Evolutionary conservation across 331 rosid species (phyloP).

Genomic region (Spiraea crenata): DNA sequence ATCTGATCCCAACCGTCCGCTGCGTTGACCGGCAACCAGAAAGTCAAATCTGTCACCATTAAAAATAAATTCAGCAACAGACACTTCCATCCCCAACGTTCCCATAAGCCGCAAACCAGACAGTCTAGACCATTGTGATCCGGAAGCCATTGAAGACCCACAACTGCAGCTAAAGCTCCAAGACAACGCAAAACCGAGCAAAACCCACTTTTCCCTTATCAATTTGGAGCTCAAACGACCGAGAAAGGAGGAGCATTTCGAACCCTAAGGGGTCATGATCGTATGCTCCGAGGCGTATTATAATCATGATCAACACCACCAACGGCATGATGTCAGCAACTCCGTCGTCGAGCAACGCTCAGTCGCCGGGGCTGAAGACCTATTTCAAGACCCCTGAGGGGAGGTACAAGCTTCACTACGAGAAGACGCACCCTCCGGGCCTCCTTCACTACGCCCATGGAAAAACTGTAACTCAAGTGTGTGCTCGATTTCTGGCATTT

Average conservation of each 20-base stretch:
- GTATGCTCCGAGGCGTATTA: conserved; percentile 27
- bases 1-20: conserved; percentile 7
- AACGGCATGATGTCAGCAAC: conserved; percentile 74
- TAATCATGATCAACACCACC: conserved; percentile 49
- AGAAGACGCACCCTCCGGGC: conserved; percentile 89
- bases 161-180: too few species aligned
- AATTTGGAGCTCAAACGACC: neutral
- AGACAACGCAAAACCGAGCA: neutral
- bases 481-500: conserved; percentile 29
- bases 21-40: conserved; percentile 8
- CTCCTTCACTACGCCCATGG: conserved; percentile 91
- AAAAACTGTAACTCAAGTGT: conserved; percentile 88
- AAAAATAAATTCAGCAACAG: neutral
- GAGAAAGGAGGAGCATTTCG: conserved; percentile 1
- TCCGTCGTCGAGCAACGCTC: conserved; percentile 61
- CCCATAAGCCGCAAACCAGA: conserved; percentile 38
- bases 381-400: conserved; percentile 98
- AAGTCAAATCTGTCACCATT: conserved; percentile 4
- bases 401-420: conserved; percentile 89
- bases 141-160: conserved; percentile 36
- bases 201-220: neutral
- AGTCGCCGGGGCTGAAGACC: conserved; percentile 77
- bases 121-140: conserved; percentile 23
- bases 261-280: conserved; percentile 67
- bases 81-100: conserved; percentile 26